Conservation (phyloP, 2,329 filamentous ascomycete genomes). For the Colletotrichum sp. region DNA sequence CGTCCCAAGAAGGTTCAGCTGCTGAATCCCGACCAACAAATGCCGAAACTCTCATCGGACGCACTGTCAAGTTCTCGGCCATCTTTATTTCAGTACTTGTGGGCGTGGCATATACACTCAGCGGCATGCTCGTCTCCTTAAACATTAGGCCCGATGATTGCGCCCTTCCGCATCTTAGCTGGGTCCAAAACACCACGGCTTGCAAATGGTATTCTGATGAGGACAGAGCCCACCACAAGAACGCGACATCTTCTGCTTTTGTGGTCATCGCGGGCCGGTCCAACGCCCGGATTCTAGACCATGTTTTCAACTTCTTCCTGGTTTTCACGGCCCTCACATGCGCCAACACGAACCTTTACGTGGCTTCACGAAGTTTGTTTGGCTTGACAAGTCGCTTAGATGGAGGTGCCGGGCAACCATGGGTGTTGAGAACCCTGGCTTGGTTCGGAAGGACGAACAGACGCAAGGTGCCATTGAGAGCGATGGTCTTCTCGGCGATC, state of each 20-base stretch:
- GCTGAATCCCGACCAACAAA: background rate
- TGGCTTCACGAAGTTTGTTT: conserved; percentile 32
- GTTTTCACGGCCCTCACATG: conserved; percentile 35
- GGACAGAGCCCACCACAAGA: background rate
- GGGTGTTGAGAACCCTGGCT: conserved; percentile 26
- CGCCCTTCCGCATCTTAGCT: conserved; percentile 28
- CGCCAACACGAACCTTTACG: conserved; percentile 38
- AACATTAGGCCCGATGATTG: conserved; percentile 25
- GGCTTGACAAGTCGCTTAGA: background rate
- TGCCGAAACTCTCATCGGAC: conserved; percentile 23
- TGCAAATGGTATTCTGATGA: background rate
- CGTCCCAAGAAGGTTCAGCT: background rate
- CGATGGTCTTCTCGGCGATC: conserved; percentile 40
- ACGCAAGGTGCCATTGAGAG: conserved; percentile 38
- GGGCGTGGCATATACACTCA: conserved; percentile 28
- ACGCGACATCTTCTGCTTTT: background rate
- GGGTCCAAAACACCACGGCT: conserved; percentile 9
- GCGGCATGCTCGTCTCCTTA: conserved; percentile 29
- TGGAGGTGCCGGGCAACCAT: background rate
- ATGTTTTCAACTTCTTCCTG: conserved; percentile 35
- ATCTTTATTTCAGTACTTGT: conserved; percentile 30
- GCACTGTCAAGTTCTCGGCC: conserved; percentile 28
- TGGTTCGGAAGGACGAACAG: conserved; percentile 32
- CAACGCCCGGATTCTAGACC: conserved; percentile 19
- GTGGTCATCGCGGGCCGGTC: background rate